Conservation (phyloP, 1,284 basidiomycete genomes). For the Golubevia sp. region DNA sequence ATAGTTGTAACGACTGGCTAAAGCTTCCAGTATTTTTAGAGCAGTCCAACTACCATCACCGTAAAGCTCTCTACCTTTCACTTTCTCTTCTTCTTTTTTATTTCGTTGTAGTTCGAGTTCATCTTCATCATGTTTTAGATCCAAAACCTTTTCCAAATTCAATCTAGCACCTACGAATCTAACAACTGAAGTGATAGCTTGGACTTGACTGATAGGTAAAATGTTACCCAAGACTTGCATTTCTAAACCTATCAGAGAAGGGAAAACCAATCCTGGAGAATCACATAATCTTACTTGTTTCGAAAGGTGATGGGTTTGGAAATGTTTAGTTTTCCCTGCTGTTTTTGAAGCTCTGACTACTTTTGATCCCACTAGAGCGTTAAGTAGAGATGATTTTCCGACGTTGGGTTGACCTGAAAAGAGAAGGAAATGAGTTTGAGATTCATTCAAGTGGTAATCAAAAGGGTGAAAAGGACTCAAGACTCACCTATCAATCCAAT, state of each 20-base stretch:
- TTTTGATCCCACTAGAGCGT: constrained; percentile 81
- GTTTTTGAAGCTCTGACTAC: constrained; percentile 84
- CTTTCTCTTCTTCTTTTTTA: too few relatives aligned
- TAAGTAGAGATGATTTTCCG: constrained; percentile 86
- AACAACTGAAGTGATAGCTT: constrained; percentile 24
- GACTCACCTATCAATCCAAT: constrained; percentile 30
- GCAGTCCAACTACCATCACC: constrained; percentile 22
- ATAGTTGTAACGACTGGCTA: constrained; percentile 25
- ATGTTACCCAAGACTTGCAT: constrained; percentile 42
- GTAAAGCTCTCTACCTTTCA: constrained; percentile 3
- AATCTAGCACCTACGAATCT: constrained; percentile 33
- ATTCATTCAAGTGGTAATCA: neutral
- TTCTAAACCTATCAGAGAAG: constrained; percentile 59
- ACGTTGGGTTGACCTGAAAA: constrained; percentile 83
- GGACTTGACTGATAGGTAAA: constrained; percentile 39
- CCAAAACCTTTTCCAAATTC: constrained; percentile 30
- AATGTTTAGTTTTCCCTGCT: constrained; percentile 73
- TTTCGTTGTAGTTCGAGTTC: neutral
- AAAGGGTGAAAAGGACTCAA: too few relatives aligned
- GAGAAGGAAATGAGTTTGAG: neutral
- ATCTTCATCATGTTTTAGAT: constrained; percentile 16
- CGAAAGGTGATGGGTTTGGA: constrained; percentile 20
- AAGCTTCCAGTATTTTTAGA: constrained; percentile 23
- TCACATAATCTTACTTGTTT: constrained; percentile 21
- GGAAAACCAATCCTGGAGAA: constrained; percentile 69